A percentile compares a stretch with the other conserved stretches of the same genome.
phyloP scores from a whole-genome alignment of 75 land plant genomes.

The Pinus tabuliformis region DNA sequence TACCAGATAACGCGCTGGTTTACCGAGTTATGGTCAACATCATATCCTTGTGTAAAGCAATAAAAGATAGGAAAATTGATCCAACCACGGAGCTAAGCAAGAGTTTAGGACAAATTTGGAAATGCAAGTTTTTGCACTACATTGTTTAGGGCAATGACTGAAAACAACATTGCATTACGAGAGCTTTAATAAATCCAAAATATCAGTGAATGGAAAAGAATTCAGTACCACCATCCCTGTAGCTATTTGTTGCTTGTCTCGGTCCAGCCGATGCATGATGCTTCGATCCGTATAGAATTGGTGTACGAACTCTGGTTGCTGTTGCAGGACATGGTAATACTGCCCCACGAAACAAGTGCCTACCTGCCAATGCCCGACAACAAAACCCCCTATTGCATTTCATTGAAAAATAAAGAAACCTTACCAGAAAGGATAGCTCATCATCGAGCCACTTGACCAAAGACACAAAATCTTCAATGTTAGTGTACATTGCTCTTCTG shows the following conservation, averaged over 20 bases:
- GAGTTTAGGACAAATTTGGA: no score
- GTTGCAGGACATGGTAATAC: constrained; percentile 89
- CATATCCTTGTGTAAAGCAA: no score
- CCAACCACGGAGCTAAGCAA: no score
- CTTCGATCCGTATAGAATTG: constrained; percentile 86
- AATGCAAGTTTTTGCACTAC: no score
- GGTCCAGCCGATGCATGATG: constrained; percentile 56
- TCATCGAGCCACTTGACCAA: constrained; percentile 88
- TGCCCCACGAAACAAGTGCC: constrained; percentile 85
- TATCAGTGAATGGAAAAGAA: no score
- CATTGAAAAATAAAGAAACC: constrained; percentile 7
- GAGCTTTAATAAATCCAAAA: no score
- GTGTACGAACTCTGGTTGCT: constrained; percentile 72
- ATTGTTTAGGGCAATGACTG: no score
- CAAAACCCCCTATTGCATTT: not conserved
- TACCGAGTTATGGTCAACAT: no score
- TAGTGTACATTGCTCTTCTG: constrained; percentile 38
- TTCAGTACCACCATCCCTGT: constrained; percentile 44
- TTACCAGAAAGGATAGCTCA: constrained; percentile 68
- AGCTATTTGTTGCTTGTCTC: constrained; percentile 32
- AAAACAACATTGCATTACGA: no score
- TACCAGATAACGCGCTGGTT: no score
- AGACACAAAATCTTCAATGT: constrained; percentile 71
- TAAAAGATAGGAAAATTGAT: no score
- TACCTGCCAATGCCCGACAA: constrained; percentile 44